Base-by-base conservation (phyloP, 2,329 filamentous ascomycete species). In the Aspergillus carbonarius region DNA sequence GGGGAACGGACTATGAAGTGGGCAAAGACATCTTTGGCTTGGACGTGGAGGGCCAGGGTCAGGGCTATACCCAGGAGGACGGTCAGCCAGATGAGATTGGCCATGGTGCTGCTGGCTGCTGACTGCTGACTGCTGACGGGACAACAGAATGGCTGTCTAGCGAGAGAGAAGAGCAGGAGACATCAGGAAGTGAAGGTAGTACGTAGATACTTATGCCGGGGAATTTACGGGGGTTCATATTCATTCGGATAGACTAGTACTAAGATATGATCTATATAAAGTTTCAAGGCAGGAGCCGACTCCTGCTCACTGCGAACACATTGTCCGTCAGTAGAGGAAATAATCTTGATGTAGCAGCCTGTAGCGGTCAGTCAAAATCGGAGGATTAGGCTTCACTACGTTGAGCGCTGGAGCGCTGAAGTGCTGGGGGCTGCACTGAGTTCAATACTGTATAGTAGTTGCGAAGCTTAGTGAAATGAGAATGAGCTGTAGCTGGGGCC, bases 1-100 rank as follows among this genome's bases (percentile, higher is more conserved):
- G 12, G 42, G 23, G 27, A 23, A 5, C 8, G 44, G 40, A 73
- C 71, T 59, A 74, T 72, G 53, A 72, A 73, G 58, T 74, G 72
- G 12, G 72, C 72, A 49, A 74, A 74, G 17, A 74, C 72, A 1
- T 59, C 62, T 46, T 68, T 66, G 4, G 61, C 54, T 30, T 64
- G 60, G 32, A 48, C 58, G 40, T 59, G 60, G 55, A 58, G 40
- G 54, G 27, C 39, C 12, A 63, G 12, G 12, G 46, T 20, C 27
- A 55, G 15, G 5, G 60, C 8, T 23, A 23, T 3, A 5, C 3
- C 23, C 23, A 23, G 23, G 15, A 23, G 23, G 15, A 56, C 50
- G 17, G 55, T 18, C 10, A 58, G 15, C 39, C 30, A 32, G 50
- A 49, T 17, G 13, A 50, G 23, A 20, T n/a, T 15, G 34, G 37